Percentiles rank a stretch among this genome's conserved stretches.
Conservation (phyloP, 306 rosid species). For the Dalbergia cochinchinensis region DNA sequence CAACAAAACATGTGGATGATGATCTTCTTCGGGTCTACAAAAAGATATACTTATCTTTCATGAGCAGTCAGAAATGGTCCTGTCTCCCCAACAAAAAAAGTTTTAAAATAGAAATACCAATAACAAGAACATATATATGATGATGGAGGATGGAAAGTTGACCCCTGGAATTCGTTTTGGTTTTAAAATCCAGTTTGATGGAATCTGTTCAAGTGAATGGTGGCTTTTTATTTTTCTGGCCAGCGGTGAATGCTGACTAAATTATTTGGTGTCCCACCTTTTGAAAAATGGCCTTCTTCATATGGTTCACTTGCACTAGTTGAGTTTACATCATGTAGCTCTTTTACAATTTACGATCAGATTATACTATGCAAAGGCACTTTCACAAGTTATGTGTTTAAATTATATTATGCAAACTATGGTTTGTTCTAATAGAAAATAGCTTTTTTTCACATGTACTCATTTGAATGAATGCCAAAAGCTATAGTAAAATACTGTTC, state of each 20-base stretch:
- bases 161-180: conserved; percentile 2
- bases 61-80: neutral
- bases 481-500: neutral
- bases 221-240: neutral
- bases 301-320: conserved; percentile 4
- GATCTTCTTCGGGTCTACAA: conserved; percentile 50
- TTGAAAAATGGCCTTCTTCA: neutral
- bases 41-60: conserved; percentile 39
- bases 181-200: neutral
- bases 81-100: neutral
- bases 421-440: no score
- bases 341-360: neutral
- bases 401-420: no score
- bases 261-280: neutral
- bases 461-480: neutral
- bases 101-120: neutral
- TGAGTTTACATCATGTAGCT: neutral
- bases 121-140: neutral
- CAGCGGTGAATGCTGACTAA: neutral
- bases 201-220: conserved; percentile 26
- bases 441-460: no score
- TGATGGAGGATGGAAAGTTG: neutral
- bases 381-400: no score
- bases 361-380: no score
- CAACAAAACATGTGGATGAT: conserved; percentile 52